Evolutionary conservation across 768 basidiomycete species (phyloP).

Genomic region (Mycena sanguinolenta): DNA sequence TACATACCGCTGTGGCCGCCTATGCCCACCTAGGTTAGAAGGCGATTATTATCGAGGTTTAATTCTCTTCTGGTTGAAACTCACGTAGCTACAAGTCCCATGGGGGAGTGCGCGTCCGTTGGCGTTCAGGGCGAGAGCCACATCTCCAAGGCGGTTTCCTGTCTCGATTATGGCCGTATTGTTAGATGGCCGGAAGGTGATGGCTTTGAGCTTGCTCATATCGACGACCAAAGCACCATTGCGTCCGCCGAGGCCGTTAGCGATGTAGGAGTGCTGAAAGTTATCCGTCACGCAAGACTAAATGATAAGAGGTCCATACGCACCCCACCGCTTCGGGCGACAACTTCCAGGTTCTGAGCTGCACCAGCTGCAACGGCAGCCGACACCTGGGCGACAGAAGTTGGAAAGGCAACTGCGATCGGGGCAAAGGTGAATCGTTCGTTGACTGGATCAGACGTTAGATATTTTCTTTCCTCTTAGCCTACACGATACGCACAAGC

Average conservation of each 20-base stretch:
- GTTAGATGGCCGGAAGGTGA: constrained; percentile 51
- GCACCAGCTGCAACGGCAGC: constrained; percentile 52
- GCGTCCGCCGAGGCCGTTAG: constrained; percentile 61
- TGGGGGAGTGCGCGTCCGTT: constrained; percentile 62
- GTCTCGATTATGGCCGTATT: constrained; percentile 56
- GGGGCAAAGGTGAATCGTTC: constrained; percentile 55
- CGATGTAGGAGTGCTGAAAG: constrained; percentile 62
- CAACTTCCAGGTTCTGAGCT: constrained; percentile 50
- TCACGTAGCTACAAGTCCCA: constrained; percentile 64
- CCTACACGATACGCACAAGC: constrained; percentile 15
- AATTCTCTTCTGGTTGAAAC: background rate
- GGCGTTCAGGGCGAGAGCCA: constrained; percentile 55
- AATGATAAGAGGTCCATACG: constrained; percentile 27
- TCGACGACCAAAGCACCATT: constrained; percentile 63
- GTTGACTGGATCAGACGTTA: constrained; percentile 49
- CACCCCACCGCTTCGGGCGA: constrained; percentile 62
- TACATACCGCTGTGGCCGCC: constrained; percentile 62
- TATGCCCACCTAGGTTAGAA: constrained; percentile 49
- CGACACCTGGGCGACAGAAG: constrained; percentile 50
- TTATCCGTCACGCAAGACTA: background rate
- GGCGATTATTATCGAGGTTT: background rate
- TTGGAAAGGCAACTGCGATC: constrained; percentile 53
- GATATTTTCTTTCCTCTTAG: background rate
- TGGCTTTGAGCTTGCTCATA: constrained; percentile 53
- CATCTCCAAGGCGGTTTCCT: constrained; percentile 63